A percentile compares a stretch with the other conserved stretches of the same genome.
Evolutionary conservation across 441 rosid genomes (phyloP).

Genomic region (Mallotus repandus): DNA sequence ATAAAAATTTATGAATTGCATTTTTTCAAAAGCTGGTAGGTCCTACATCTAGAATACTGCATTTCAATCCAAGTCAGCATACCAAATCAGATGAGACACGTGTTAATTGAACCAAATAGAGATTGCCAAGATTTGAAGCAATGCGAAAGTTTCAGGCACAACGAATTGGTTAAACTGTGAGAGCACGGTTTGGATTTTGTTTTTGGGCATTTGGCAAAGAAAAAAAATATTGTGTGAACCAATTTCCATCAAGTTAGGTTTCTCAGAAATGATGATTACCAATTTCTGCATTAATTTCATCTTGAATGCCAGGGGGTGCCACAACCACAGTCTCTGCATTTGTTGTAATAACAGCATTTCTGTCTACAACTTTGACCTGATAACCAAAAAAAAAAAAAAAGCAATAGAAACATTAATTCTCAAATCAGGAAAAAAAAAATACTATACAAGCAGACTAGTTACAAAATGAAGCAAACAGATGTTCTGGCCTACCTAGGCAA

Average conservation of each 20-base stretch:
- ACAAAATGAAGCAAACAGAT: not conserved
- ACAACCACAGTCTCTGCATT: slow-evolving; percentile 75
- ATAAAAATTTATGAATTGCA: no score
- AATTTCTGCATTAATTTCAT: slow-evolving; percentile 67
- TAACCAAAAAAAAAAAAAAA: slow-evolving; percentile 2
- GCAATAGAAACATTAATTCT: slow-evolving; percentile 1
- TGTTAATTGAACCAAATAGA: no score
- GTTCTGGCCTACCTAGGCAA: not conserved
- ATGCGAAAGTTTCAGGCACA: not conserved
- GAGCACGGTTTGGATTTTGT: no score
- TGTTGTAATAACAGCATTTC: slow-evolving; percentile 70
- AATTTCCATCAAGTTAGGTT: not conserved
- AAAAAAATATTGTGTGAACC: not conserved
- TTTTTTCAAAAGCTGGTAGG: no score
- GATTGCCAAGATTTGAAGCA: no score
- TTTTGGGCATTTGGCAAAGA: not conserved
- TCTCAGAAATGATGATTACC: slow-evolving; percentile 33
- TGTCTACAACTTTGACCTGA: slow-evolving; percentile 83
- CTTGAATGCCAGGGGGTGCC: slow-evolving; percentile 81
- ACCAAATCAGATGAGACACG: no score
- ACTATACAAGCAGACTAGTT: not conserved
- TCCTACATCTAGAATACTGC: no score
- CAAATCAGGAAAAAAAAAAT: not conserved
- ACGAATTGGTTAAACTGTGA: not conserved
- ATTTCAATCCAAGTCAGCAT: no score